Conservation (phyloP, 1,284 basidiomycete genomes). For the Nidula niveotomentosa region DNA sequence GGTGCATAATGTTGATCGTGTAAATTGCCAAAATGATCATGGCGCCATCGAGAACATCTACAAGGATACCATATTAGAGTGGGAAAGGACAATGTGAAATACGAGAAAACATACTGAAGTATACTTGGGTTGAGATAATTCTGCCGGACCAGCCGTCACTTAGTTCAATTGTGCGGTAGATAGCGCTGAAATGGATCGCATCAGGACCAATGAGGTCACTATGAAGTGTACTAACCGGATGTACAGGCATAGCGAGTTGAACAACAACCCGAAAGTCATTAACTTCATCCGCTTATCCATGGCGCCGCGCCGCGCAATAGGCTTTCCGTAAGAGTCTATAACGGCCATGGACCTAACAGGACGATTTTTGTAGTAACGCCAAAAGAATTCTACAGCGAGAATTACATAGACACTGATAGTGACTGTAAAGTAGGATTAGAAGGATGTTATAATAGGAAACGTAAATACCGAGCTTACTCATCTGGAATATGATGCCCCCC, state of each 20-base stretch:
- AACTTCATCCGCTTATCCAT: slow-evolving; percentile 14
- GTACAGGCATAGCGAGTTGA: slow-evolving; percentile 30
- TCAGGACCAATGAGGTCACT: background rate
- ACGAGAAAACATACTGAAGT: slow-evolving; percentile 1
- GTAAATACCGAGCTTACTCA: slow-evolving; percentile 9
- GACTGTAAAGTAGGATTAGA: slow-evolving; percentile 14
- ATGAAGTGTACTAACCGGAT: slow-evolving; percentile 25
- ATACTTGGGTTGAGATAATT: slow-evolving; percentile 1
- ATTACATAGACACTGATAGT: slow-evolving; percentile 31
- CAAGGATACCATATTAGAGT: background rate
- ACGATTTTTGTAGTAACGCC: slow-evolving; percentile 24
- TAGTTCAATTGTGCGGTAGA: slow-evolving; percentile 2
- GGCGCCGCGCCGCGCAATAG: background rate
- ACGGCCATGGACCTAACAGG: too few species aligned
- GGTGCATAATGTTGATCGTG: slow-evolving; percentile 3
- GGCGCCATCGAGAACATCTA: slow-evolving; percentile 3
- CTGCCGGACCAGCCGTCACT: slow-evolving; percentile 3
- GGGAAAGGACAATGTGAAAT: background rate
- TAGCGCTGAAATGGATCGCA: background rate
- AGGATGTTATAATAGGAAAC: background rate
- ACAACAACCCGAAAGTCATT: slow-evolving; percentile 24
- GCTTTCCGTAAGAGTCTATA: too few species aligned
- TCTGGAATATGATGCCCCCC: slow-evolving; percentile 35
- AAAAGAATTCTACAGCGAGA: slow-evolving; percentile 33
- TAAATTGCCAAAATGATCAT: slow-evolving; percentile 4